Percentiles rank a stretch among this genome's conserved stretches.
phyloP scores from a whole-genome alignment of 306 rosid species.

The Parietaria judaica region DNA sequence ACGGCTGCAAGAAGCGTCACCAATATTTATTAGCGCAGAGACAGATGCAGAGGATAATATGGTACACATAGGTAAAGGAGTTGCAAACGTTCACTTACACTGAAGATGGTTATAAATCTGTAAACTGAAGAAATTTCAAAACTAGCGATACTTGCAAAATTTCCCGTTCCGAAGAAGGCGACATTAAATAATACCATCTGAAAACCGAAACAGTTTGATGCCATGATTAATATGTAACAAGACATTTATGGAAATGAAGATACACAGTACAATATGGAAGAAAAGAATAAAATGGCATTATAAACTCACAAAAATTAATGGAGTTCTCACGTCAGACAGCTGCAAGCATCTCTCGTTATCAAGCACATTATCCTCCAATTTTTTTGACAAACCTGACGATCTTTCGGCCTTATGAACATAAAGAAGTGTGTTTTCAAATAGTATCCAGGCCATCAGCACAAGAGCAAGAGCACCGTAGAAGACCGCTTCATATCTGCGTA shows the following conservation, averaged over 20 bases:
- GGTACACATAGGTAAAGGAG: neutral
- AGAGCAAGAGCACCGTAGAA: slow-evolving; percentile 76
- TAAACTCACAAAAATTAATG: slow-evolving; percentile 64
- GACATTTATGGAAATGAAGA: neutral
- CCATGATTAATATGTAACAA: slow-evolving; percentile 1
- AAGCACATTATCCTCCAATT: slow-evolving; percentile 28
- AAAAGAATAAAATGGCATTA: slow-evolving; percentile 2
- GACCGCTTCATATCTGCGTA: slow-evolving; percentile 79
- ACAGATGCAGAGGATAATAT: slow-evolving; percentile 2
- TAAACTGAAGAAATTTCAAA: slow-evolving; percentile 92
- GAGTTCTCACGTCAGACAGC: slow-evolving; percentile 71
- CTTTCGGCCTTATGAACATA: slow-evolving; percentile 39
- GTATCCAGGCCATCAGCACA: slow-evolving; percentile 84
- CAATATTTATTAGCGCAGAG: slow-evolving; percentile 25
- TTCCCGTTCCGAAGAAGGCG: slow-evolving; percentile 90
- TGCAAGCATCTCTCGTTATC: slow-evolving; percentile 60
- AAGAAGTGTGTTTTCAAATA: slow-evolving; percentile 72
- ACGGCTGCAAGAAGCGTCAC: slow-evolving; percentile 53
- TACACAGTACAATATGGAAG: neutral
- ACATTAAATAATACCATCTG: slow-evolving; percentile 79
- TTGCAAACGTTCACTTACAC: slow-evolving; percentile 48
- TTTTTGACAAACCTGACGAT: slow-evolving; percentile 31
- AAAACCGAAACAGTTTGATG: slow-evolving; percentile 19
- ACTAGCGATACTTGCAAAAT: slow-evolving; percentile 89
- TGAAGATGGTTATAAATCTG: slow-evolving; percentile 79